Conservation (phyloP, 306 rosid species). For the Spatholobus suberectus region DNA sequence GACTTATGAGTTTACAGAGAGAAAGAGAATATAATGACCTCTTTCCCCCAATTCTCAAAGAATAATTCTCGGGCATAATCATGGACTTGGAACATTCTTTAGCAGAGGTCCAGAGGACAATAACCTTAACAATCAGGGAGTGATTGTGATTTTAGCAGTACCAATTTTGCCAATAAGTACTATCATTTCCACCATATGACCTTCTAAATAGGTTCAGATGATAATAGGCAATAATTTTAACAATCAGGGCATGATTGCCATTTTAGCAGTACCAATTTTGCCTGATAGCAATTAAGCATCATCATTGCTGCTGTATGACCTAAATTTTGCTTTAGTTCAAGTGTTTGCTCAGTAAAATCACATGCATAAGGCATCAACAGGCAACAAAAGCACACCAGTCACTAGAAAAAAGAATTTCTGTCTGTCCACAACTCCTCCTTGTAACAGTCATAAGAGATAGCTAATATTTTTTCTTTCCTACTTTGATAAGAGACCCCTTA, state of each 20-base stretch:
- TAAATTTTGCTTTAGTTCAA: slow-evolving; percentile 19
- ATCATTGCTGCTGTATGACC: not conserved
- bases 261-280: slow-evolving; percentile 14
- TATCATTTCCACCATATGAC: not conserved
- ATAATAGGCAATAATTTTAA: not conserved
- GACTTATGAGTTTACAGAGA: no score
- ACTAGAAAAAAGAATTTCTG: not conserved
- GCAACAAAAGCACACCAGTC: not conserved
- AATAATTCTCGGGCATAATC: not conserved
- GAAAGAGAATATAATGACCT: not conserved
- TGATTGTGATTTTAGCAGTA: not conserved
- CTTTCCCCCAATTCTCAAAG: not conserved
- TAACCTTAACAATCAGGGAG: not conserved
- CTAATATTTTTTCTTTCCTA: not conserved
- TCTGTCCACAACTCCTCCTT: not conserved
- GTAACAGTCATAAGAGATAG: not conserved
- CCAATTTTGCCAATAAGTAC: not conserved
- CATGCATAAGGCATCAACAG: not conserved
- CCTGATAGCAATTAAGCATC: not conserved
- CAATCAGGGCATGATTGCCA: not conserved
- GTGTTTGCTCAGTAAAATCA: not conserved
- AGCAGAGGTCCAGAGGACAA: not conserved
- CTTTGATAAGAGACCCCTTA: not conserved
- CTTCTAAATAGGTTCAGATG: not conserved
- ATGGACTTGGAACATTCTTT: slow-evolving; percentile 26